Percentiles rank a stretch among this genome's conserved stretches.
phyloP scores from a whole-genome alignment of 2,329 filamentous ascomycete genomes.

The Fusarium sp. region DNA sequence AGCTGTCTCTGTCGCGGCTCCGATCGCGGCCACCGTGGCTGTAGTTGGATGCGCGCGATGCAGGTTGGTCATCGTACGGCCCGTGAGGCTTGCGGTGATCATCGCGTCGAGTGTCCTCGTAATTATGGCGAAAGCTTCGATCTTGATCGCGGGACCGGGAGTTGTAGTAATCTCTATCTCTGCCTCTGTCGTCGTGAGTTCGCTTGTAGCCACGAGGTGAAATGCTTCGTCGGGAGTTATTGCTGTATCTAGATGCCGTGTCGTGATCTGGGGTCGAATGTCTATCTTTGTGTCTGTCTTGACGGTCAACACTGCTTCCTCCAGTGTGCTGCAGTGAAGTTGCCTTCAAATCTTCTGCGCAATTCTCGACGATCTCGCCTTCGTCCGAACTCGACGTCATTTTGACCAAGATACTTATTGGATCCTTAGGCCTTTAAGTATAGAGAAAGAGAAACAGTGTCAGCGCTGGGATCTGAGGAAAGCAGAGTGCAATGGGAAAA shows the following conservation, averaged over 20 bases:
- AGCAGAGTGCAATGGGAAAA: conserved; percentile 49
- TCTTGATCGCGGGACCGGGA: conserved; percentile 61
- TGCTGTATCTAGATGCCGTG: conserved; percentile 56
- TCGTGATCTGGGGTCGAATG: conserved; percentile 67
- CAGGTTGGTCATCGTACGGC: conserved; percentile 66
- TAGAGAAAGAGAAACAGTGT: conserved; percentile 47
- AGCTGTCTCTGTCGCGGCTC: conserved; percentile 45
- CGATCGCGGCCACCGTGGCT: conserved; percentile 63
- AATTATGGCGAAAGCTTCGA: conserved; percentile 69
- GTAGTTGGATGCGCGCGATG: conserved; percentile 55
- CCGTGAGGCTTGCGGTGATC: conserved; percentile 60
- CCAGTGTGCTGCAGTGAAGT: conserved; percentile 81
- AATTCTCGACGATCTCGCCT: conserved; percentile 85
- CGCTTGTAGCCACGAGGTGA: conserved; percentile 77
- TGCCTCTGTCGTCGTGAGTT: conserved; percentile 69
- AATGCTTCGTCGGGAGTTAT: conserved; percentile 60
- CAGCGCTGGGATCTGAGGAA: conserved; percentile 50
- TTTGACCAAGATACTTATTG: conserved; percentile 42
- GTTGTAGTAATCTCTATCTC: conserved; percentile 55
- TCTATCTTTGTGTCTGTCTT: conserved; percentile 80
- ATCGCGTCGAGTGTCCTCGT: conserved; percentile 67
- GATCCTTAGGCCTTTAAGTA: conserved; percentile 34
- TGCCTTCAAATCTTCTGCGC: conserved; percentile 78
- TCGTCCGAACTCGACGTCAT: conserved; percentile 77
- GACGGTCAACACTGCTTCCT: conserved; percentile 91